phyloP scores from a whole-genome alignment of 1,139 yeast species.

The Petasospora rhodanensis region DNA sequence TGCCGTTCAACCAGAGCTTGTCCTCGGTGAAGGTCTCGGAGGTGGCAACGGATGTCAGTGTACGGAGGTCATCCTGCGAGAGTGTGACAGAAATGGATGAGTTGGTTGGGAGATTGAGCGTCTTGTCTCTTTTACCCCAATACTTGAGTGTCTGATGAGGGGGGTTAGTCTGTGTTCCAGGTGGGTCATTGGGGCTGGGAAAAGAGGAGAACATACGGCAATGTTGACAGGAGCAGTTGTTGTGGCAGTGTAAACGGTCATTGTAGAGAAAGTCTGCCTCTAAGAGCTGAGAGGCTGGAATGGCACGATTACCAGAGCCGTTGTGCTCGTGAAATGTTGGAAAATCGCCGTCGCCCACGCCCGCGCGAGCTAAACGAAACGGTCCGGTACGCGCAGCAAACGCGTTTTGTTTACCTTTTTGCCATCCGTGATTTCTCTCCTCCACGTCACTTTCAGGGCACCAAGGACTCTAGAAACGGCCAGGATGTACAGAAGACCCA shows the following conservation, averaged over 20 bases:
- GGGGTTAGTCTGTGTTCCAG: constrained; percentile 8
- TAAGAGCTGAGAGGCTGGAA: too few relatives aligned
- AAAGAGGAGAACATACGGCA: constrained; percentile 53
- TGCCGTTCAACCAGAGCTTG: constrained; percentile 79
- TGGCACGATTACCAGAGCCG: too few relatives aligned
- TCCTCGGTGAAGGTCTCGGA: constrained; percentile 55
- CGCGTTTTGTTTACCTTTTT: neutral
- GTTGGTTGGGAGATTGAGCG: constrained; percentile 88
- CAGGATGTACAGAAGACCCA: too few relatives aligned
- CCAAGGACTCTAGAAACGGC: too few relatives aligned
- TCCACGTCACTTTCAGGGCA: neutral
- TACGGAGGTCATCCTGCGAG: constrained; percentile 83
- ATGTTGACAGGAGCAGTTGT: constrained; percentile 97
- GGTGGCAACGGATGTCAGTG: constrained; percentile 85
- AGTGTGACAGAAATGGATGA: constrained; percentile 92
- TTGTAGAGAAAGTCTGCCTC: too few relatives aligned
- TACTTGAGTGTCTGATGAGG: constrained; percentile 70
- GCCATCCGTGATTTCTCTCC: too few relatives aligned
- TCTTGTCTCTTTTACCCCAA: constrained; percentile 96
- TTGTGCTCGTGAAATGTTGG: too few relatives aligned
- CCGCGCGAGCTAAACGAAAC: constrained; percentile 1
- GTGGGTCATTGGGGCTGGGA: neutral
- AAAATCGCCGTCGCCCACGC: neutral
- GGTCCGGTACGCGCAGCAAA: neutral
- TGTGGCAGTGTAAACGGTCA: constrained; percentile 63